Conservation (phyloP, 2,329 filamentous ascomycete species). For the Cordyceps javanica region DNA sequence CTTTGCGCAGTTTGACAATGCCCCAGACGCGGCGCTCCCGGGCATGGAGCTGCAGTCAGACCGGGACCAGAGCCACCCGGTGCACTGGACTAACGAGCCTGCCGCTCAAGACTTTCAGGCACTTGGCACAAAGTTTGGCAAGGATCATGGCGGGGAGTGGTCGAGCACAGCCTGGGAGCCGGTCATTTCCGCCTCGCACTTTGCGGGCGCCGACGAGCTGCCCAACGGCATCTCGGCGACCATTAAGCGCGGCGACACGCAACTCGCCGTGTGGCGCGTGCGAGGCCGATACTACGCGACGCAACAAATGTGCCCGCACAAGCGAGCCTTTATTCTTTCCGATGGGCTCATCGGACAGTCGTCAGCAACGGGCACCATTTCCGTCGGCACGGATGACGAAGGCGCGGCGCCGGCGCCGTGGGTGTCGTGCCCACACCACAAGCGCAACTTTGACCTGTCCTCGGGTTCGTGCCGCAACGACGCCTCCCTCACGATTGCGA, state of each 20-base stretch:
- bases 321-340: constrained; percentile 80
- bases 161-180: constrained; percentile 63
- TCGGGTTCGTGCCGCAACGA: constrained; percentile 72
- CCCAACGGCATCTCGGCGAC: constrained; percentile 70
- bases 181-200: constrained; percentile 63
- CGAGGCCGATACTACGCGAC: constrained; percentile 75
- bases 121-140: constrained; percentile 30
- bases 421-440: constrained; percentile 84
- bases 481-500: constrained; percentile 69
- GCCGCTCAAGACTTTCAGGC: constrained; percentile 64
- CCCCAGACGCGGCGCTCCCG: constrained; percentile 63
- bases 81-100: constrained; percentile 68
- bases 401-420: constrained; percentile 46
- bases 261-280: constrained; percentile 81
- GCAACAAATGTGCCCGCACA: constrained; percentile 94
- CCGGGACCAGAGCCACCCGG: constrained; percentile 66
- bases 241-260: constrained; percentile 81
- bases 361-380: constrained; percentile 12
- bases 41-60: constrained; percentile 66
- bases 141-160: constrained; percentile 51
- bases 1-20: constrained; percentile 84
- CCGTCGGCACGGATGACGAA: constrained; percentile 18
- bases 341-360: constrained; percentile 78
- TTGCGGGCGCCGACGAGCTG: constrained; percentile 55
- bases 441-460: constrained; percentile 77